Evolutionary conservation across 2,329 filamentous ascomycete genomes (phyloP).

Genomic region (Fusarium beomiforme): DNA sequence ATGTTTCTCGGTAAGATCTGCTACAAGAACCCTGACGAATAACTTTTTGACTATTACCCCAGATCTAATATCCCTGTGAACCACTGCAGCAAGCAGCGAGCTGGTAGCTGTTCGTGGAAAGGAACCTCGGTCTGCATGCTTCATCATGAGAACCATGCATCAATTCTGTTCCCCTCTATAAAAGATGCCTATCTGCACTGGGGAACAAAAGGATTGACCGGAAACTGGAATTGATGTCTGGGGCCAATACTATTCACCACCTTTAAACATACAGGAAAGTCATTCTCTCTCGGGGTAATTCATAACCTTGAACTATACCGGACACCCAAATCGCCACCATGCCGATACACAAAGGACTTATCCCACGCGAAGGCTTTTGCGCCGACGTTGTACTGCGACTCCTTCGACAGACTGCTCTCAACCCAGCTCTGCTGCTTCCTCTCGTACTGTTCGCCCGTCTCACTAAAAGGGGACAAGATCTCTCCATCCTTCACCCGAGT

Average conservation of each 20-base stretch:
- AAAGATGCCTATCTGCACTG: not conserved
- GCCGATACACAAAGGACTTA: slow-evolving; percentile 60
- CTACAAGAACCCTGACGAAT: slow-evolving; percentile 12
- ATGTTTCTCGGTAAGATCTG: not conserved
- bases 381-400: slow-evolving; percentile 68
- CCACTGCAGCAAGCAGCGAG: slow-evolving; percentile 3
- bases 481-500: slow-evolving; percentile 62
- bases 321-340: slow-evolving; percentile 31
- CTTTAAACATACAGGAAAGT: not conserved
- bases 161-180: slow-evolving; percentile 1
- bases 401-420: slow-evolving; percentile 69
- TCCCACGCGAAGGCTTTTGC: slow-evolving; percentile 68
- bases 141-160: slow-evolving; percentile 6
- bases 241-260: not conserved
- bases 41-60: slow-evolving; percentile 6
- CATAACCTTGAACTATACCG: not conserved
- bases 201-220: not conserved
- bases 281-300: not conserved
- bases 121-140: slow-evolving; percentile 13
- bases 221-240: not conserved
- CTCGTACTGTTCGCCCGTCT: slow-evolving; percentile 70
- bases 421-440: slow-evolving; percentile 71
- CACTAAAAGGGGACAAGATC: slow-evolving; percentile 68
- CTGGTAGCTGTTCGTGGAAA: slow-evolving; percentile 29
- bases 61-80: slow-evolving; percentile 17